Conservation (phyloP, 176 grass and related monocot genomes). For the Zea mays region Zm-B73-REFERENCE-NAM-5.0 NC_050096.1:5076501-5077000, state of each 20-base stretch:
- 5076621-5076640: neutral
- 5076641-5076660: neutral
- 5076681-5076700: neutral
- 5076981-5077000: conserved; percentile 1
- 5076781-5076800: conserved; percentile 65
- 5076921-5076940: conserved; percentile 24
- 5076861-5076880: conserved; percentile 8
- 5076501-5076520: neutral
- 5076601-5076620: neutral
- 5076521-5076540: neutral
- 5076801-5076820: conserved; percentile 65
- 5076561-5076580: neutral
- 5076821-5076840: conserved; percentile 52
- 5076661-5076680: neutral
- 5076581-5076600: conserved; percentile 28
- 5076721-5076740: conserved; percentile 24
- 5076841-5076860: neutral
- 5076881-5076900: conserved; percentile 1
- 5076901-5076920: conserved; percentile 29
- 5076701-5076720: conserved; percentile 37
- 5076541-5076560: neutral
- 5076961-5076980: conserved; percentile 21
- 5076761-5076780: conserved; percentile 87
- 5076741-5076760: conserved; percentile 53
- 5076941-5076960: neutral